Evolutionary conservation across 2,329 filamentous ascomycete species (phyloP), one percentile per base, ranked within the genome.

Genomic region (Monascus ruber): DNA sequence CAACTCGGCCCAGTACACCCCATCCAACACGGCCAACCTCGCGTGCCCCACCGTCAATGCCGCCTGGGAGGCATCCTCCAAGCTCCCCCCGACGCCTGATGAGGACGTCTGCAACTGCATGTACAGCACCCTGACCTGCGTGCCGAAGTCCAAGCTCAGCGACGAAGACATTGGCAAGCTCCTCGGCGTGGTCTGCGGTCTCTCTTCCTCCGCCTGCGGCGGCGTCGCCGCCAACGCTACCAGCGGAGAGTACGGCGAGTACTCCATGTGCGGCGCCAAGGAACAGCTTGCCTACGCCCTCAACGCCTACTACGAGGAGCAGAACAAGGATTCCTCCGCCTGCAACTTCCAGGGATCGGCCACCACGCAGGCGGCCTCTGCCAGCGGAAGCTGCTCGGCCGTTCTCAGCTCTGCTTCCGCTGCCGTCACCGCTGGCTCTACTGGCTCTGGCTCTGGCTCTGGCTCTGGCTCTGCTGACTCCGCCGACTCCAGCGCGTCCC

Each of bases 11-110:
- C 66, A 70, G 24, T 96, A 94, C 75, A 78, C 54, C 26, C 77
- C 85, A 5, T 73, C 74, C 60, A 88, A 85, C 73, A 77, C 74
- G 35, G 67, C 75, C 11, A 71, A 75, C 35, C 70, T 70, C 39
- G 57, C 72, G 31, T 96, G 89, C 75, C 89, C 88, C 10, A 68
- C 67, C 5, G 64, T 78, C 36, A 68, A 63, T 49, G 51, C 63
- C 33, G 69, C 64, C 53, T 96, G 91, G 89, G 66, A 71, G 47
- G 82, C 85, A 37, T 70, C 52, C 46, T 46, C 50, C 2, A 70
- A 74, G 24, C 82, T 96, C 17, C 91, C 89, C 24, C 89, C 88
- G 4, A 77, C 75, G 4, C 86, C 86, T 42, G 85, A 95, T 66
- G 54, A 74, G 37, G 54, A 75, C 34, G 77, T 93, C 33, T 96